Evolutionary conservation across 495 filamentous ascomycete species (phyloP), one percentile per base, ranked within the genome.

Genomic region (Neurospora africana): DNA sequence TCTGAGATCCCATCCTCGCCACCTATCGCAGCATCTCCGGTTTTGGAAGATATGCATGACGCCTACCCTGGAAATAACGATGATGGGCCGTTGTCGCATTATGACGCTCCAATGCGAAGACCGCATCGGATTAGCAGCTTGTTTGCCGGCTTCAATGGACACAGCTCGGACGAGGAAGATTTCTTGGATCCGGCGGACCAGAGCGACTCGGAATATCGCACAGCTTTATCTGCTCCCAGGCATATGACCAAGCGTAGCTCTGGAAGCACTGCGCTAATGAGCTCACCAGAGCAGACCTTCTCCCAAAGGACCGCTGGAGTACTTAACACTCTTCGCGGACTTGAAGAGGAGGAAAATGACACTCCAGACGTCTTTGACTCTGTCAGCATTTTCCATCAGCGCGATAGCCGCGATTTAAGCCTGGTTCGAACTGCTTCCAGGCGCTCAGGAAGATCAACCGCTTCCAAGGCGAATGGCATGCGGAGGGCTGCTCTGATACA

Each of bases 41-140:
- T 75, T 9, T 71, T 76, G 8, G 76, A 75, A 21, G 87, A 87
- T 38, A 86, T 86, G 5, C 82, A 86, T 40, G 88, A 94, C 75
- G 85, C 86, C 8, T 94, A 94, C 77, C 90, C 91, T 5, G 93
- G 92, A 0, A 93, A 93, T 73, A 93, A 94, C 76, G 92, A 95
- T 76, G 91, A 94, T 74, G 92, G 91, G 0, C 92, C 92, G 3
- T 78, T 94, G 71, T 88, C 88, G 5, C 84, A 81, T 67, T 85
- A 89, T n/a, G 85, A 81, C 41, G 85, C 87, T 17, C 85, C 86
- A 23, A 83, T 92, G 70, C 87, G 90, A 72, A 86, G 91, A 41
- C 92, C 92, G 2, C 88, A 90, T 73, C 84, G 92, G 72, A 90
- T 91, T 38, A 93, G 91, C 76, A 94, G 91, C 78, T 83, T 97